phyloP scores from a whole-genome alignment of 2,329 filamentous ascomycete genomes.

The Calonectria pteridis region DNA sequence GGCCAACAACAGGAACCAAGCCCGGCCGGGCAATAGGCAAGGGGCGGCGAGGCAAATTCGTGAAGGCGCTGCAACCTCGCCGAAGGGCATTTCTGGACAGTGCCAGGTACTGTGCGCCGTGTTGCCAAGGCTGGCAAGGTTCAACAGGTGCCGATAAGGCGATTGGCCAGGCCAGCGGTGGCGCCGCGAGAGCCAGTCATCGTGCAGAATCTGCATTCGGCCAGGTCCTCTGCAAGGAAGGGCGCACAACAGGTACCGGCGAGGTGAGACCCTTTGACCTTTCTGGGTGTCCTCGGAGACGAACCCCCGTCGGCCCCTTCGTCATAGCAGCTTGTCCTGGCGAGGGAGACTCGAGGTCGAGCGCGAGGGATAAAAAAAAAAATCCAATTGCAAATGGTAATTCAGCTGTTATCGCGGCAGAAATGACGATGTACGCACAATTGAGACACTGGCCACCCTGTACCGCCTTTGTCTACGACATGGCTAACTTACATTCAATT shows the following conservation, averaged over 20 bases:
- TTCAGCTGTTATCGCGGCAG: constrained; percentile 18
- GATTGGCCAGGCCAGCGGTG: constrained; percentile 36
- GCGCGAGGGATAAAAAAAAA: constrained; percentile 26
- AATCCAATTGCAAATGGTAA: not conserved
- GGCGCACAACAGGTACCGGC: constrained; percentile 29
- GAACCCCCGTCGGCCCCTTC: constrained; percentile 27
- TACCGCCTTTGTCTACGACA: constrained; percentile 30
- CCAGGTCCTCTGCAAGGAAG: constrained; percentile 20
- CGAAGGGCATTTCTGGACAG: constrained; percentile 31
- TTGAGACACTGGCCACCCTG: constrained; percentile 39
- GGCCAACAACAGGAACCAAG: constrained; percentile 37
- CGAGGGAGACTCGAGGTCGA: constrained; percentile 29
- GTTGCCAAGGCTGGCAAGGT: constrained; percentile 41
- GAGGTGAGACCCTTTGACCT: constrained; percentile 28
- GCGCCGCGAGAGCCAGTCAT: constrained; percentile 34
- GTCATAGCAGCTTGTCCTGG: constrained; percentile 39
- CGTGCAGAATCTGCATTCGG: constrained; percentile 28
- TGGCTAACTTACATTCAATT: constrained; percentile 32
- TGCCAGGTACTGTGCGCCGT: constrained; percentile 31
- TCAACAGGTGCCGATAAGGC: constrained; percentile 46
- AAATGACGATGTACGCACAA: constrained; percentile 7
- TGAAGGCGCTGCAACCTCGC: constrained; percentile 23
- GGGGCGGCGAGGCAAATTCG: constrained; percentile 31
- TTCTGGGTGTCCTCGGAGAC: constrained; percentile 1
- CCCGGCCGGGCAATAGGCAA: constrained; percentile 34